Conservation (phyloP, 2,329 filamentous ascomycete species). For the Aspergillus arachidicola region DNA sequence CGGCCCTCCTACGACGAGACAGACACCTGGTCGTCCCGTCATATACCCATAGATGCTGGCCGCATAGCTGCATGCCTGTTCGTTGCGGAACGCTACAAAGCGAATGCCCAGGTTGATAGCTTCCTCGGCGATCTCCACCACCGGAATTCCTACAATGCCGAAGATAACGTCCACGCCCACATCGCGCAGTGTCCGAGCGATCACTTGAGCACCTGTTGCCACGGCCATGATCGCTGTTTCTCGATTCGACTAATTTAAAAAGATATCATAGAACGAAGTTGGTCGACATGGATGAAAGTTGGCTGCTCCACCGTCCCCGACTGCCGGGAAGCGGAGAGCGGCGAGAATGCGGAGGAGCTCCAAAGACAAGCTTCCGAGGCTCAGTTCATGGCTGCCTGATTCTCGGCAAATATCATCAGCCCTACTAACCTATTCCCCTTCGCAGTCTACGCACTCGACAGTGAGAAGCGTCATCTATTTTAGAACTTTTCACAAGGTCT, state of each 20-base stretch:
- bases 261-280: not conserved
- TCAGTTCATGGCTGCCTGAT: not conserved
- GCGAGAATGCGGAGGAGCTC: conserved; percentile 12
- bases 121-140: conserved; percentile 61
- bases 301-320: not conserved
- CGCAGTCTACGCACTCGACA: too few species aligned
- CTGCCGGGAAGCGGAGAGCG: conserved; percentile 4
- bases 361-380: not conserved
- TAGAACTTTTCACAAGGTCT: not conserved
- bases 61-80: conserved; percentile 62
- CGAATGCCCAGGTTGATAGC: conserved; percentile 59
- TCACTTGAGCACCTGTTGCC: conserved; percentile 47
- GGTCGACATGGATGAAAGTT: not conserved
- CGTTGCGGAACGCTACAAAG: conserved; percentile 62
- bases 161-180: conserved; percentile 56
- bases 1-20: conserved; percentile 61
- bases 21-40: conserved; percentile 59
- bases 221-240: conserved; percentile 22
- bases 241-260: not conserved
- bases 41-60: conserved; percentile 62
- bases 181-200: conserved; percentile 52
- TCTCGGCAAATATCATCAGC: not conserved
- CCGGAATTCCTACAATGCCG: conserved; percentile 58
- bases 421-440: not conserved
- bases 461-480: not conserved